Conservation (phyloP, 2,329 filamentous ascomycete genomes). For the Cordyceps cicadae region DNA sequence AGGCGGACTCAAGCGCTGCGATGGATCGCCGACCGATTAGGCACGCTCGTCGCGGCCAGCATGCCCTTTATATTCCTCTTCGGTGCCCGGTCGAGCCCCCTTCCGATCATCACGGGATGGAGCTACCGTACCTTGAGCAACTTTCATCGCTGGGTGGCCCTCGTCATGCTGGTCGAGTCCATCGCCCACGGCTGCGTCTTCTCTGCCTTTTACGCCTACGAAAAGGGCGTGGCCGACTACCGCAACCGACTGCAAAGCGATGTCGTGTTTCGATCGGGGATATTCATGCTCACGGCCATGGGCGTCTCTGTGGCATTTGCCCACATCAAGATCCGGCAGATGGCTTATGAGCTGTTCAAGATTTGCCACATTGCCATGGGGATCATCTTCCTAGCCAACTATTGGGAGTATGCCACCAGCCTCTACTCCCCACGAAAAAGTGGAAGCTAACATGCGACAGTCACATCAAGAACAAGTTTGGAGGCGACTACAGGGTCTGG, state of each 20-base stretch:
- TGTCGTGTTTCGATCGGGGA: neutral
- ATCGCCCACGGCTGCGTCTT: slow-evolving; percentile 37
- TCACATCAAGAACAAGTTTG: slow-evolving; percentile 15
- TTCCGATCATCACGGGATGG: slow-evolving; percentile 57
- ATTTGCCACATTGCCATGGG: slow-evolving; percentile 38
- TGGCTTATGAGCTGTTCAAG: slow-evolving; percentile 37
- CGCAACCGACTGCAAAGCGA: neutral
- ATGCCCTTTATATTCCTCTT: slow-evolving; percentile 55
- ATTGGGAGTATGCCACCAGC: slow-evolving; percentile 32
- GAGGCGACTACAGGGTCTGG: slow-evolving; percentile 16
- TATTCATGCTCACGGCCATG: slow-evolving; percentile 9
- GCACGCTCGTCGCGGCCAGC: slow-evolving; percentile 49
- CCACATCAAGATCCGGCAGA: slow-evolving; percentile 13
- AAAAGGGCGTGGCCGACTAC: slow-evolving; percentile 12
- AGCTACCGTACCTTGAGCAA: slow-evolving; percentile 53
- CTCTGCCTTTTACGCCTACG: slow-evolving; percentile 15
- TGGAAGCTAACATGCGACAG: slow-evolving; percentile 7
- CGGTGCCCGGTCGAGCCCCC: slow-evolving; percentile 51
- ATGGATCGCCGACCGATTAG: slow-evolving; percentile 50
- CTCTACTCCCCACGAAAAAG: neutral
- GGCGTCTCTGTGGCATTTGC: slow-evolving; percentile 7
- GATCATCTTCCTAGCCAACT: slow-evolving; percentile 33
- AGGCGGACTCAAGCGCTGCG: slow-evolving; percentile 28
- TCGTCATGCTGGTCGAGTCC: slow-evolving; percentile 48
- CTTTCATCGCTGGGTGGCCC: slow-evolving; percentile 55